Base-by-base conservation (phyloP, 2,329 filamentous ascomycete genomes). In the Talaromyces amestolkiae region DNA sequence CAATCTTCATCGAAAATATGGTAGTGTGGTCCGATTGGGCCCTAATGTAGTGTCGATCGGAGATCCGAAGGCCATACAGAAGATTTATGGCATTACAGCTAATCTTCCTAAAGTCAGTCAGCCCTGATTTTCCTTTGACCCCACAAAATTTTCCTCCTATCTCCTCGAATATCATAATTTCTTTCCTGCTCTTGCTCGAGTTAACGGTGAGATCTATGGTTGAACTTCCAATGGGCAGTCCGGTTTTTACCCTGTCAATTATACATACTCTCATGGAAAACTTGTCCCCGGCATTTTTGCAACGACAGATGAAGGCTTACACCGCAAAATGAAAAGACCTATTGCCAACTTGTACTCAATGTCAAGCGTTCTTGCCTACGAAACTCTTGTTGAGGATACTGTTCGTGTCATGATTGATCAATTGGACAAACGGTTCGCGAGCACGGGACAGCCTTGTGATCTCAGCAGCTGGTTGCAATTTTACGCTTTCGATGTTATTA, bases 401-500 rank as follows among this genome's bases (percentile, higher is more conserved):
- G 2, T 58, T 11, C 17, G 39, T 3, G 54, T 58, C 10, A 17
- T 58, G 15, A 19, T 22, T 5, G 33, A 58, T 9, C 54, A 58
- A 27, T 6, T 58, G 5, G 22, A 58, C n/a, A 17, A 33, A 2
- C 54, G 54, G 2, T 58, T 58, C 37, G 22, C 15, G 22, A 7
- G 8, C n/a, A 62, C 33, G 10, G 47, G 22, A 13, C 10, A 58
- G 41, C 19, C 41, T 0, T 70, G 71, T 49, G 70, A 73, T 41
- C 59, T 77, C 3, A 72, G 63, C 0, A 35, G 71, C 3, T 78
- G 73, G 71, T 53, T 77, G 39, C 72, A 77, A 51, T 73, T 65
- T 33, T 78, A 74, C 63, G 73, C 76, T 1, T 77, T 75, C 39
- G 76, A 78, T 53, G 72, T 75, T 0, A 75, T 78, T 68, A 70